phyloP scores from a whole-genome alignment of 768 basidiomycete species.

The Tulasnella sp. region DNA sequence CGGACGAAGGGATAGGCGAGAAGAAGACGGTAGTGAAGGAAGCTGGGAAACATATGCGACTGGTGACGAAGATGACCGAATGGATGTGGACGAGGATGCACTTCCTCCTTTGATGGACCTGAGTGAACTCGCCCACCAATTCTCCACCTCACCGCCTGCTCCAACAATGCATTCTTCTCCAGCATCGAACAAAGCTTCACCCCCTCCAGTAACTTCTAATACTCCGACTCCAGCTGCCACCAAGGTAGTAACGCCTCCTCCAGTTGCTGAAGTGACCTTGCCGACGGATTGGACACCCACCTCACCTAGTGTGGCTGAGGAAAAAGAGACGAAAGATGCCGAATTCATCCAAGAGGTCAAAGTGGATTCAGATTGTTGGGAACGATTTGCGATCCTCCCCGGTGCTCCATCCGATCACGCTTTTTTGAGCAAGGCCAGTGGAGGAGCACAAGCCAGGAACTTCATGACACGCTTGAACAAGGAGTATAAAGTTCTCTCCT shows the following conservation, averaged over 20 bases:
- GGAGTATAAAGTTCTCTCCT: slow-evolving; percentile 70
- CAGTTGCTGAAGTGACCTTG: slow-evolving; percentile 6
- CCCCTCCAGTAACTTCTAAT: no score
- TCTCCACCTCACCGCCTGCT: no score
- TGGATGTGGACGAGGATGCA: slow-evolving; percentile 24
- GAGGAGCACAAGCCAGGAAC: slow-evolving; percentile 51
- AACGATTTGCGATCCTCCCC: slow-evolving; percentile 67
- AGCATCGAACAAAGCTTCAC: no score
- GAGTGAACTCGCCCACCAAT: slow-evolving; percentile 16
- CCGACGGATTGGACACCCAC: neutral
- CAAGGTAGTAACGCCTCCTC: slow-evolving; percentile 19
- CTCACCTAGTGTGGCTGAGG: neutral
- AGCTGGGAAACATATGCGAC: slow-evolving; percentile 13
- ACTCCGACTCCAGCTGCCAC: no score
- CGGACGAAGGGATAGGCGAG: slow-evolving; percentile 12
- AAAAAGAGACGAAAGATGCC: slow-evolving; percentile 29
- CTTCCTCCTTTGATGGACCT: slow-evolving; percentile 24
- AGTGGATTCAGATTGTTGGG: slow-evolving; percentile 43
- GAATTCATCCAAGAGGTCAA: slow-evolving; percentile 23
- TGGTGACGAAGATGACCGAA: slow-evolving; percentile 20
- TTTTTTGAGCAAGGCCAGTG: slow-evolving; percentile 44
- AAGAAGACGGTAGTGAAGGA: slow-evolving; percentile 12
- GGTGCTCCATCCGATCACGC: slow-evolving; percentile 73
- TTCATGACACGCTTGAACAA: slow-evolving; percentile 67
- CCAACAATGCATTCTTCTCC: no score